Conservation (phyloP, 1,139 yeast species). For the Pneumocystis carinii region DNA sequence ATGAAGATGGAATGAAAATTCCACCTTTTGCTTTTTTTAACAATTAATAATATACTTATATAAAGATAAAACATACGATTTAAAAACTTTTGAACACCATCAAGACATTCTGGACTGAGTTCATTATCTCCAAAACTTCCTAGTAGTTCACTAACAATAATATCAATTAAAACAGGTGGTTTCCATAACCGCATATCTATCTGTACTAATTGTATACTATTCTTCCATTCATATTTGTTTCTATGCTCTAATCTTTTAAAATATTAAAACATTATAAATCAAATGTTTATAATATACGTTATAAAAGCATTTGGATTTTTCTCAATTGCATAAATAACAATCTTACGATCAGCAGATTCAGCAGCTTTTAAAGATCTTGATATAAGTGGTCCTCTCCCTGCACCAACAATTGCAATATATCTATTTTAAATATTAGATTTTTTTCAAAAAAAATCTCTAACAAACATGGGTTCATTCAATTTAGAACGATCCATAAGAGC, state of each 20-base stretch:
- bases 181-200: conserved; percentile 44
- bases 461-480: background rate
- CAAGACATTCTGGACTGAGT: conserved; percentile 63
- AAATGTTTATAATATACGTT: conserved; percentile 15
- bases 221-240: conserved; percentile 33
- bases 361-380: conserved; percentile 37
- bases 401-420: conserved; percentile 54
- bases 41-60: background rate
- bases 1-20: conserved; percentile 50
- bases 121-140: conserved; percentile 93
- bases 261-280: conserved; percentile 1
- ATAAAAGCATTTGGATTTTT: conserved; percentile 52
- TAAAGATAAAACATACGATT: conserved; percentile 14
- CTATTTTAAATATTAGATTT: background rate
- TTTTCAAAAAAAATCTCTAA: background rate
- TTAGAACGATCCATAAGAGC: conserved; percentile 35
- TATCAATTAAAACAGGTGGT: conserved; percentile 30
- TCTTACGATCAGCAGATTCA: conserved; percentile 21
- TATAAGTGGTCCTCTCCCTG: conserved; percentile 74
- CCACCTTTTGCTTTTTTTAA: conserved; percentile 17
- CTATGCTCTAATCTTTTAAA: conserved; percentile 25
- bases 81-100: conserved; percentile 23
- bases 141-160: conserved; percentile 63
- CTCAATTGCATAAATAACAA: conserved; percentile 45
- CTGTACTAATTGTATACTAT: conserved; percentile 34